phyloP scores from a whole-genome alignment of 2,329 filamentous ascomycete species.

The Chrysoporthe austroafricana region DNA sequence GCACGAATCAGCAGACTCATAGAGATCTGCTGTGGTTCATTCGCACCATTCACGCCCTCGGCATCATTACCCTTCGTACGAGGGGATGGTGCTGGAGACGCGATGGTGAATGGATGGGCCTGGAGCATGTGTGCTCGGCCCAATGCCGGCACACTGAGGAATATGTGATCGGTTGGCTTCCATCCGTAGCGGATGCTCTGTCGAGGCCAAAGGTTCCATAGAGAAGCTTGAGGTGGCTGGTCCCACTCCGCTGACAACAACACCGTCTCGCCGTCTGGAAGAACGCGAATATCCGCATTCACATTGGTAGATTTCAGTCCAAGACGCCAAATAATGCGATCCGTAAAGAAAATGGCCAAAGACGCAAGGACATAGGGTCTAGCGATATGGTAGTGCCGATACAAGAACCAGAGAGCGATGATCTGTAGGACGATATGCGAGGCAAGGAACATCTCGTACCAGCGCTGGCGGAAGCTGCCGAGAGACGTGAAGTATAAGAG shows the following conservation, averaged over 20 bases:
- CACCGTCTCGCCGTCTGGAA: slow-evolving; percentile 61
- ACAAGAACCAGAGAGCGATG: slow-evolving; percentile 59
- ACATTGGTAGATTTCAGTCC: slow-evolving; percentile 53
- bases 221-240: slow-evolving; percentile 24
- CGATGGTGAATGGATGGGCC: slow-evolving; percentile 69
- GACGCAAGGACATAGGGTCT: slow-evolving; percentile 57
- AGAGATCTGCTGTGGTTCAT: slow-evolving; percentile 46
- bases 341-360: slow-evolving; percentile 59
- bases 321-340: slow-evolving; percentile 61
- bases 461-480: slow-evolving; percentile 60
- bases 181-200: slow-evolving; percentile 55
- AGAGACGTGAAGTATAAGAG: slow-evolving; percentile 65
- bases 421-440: slow-evolving; percentile 62
- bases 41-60: not conserved
- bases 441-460: slow-evolving; percentile 66
- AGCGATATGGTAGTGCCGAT: slow-evolving; percentile 59
- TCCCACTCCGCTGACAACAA: slow-evolving; percentile 47
- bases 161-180: slow-evolving; percentile 66
- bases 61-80: too few relatives aligned
- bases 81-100: slow-evolving; percentile 56
- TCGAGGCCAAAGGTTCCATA: slow-evolving; percentile 29
- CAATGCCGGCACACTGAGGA: slow-evolving; percentile 61
- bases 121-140: slow-evolving; percentile 57
- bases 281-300: slow-evolving; percentile 53
- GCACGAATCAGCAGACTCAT: slow-evolving; percentile 63